Base-by-base conservation (phyloP, 1,139 yeast genomes). In the Scheffersomyces quercinus region DNA sequence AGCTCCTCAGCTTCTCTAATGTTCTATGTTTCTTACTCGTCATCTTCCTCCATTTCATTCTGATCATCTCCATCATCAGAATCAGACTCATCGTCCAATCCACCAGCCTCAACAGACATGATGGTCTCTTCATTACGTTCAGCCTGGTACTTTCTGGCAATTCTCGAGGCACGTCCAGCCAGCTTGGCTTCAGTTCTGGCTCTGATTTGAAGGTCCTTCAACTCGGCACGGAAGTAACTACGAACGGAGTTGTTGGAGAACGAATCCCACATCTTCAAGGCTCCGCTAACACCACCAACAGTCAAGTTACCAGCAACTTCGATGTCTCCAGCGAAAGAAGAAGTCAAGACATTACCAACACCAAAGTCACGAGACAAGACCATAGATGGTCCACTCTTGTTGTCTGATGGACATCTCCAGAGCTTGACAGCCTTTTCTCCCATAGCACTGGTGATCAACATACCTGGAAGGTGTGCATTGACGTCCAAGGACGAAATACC, bases 221-320 rank as follows among this genome's bases (percentile, higher is more conserved):
- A 71, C 49, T 83, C 85, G 10, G 70, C 73, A 41, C 77, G 79
- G 66, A 91, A 85, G 4, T 85, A 71, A 41, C 74, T 74, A 57
- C 97, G 81, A 14, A 91, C 91, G 10, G 95, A 77, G 48, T 80
- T 73, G 67, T 93, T 93, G 45, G 89, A 80, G 64, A 91, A 85
- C 6, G 86, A 79, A 65, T 93, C 98, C 97, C 98, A 95, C 69
- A 93, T 79, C 67, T 90, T 91, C 63, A 93, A 75, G 11, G 85
- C 82, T 29, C 90, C 90, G 44, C 79, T 78, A 37, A 88, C 89
- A 60, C 99, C 99, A 54, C 97, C 99, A 49, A 89, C 80, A 26
- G 84, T 85, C 50, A 93, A 65, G 56, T 85, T 82, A 52, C 97
- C 97, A 4, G 91, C 85, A 38, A 88, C 86, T 64, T 88, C 97